Conservation (phyloP, 306 rosid species). For the Quercus parvula region DNA sequence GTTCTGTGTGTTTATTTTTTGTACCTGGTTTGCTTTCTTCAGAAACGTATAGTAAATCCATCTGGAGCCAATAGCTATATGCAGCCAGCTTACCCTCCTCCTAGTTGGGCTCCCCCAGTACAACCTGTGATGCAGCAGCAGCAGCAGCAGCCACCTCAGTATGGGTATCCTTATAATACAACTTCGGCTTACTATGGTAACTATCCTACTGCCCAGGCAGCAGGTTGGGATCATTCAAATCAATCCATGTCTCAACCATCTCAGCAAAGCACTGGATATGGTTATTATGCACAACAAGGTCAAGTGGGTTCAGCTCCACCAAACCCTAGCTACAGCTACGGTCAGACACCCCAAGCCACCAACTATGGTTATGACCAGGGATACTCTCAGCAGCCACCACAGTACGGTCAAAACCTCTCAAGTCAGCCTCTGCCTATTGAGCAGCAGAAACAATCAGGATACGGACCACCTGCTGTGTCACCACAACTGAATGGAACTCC, state of each 20-base stretch:
- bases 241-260: slow-evolving; percentile 37
- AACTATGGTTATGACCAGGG: slow-evolving; percentile 37
- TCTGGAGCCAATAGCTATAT: slow-evolving; percentile 35
- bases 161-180: slow-evolving; percentile 34
- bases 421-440: slow-evolving; percentile 28
- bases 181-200: slow-evolving; percentile 36
- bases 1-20: not conserved
- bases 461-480: slow-evolving; percentile 29
- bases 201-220: slow-evolving; percentile 37
- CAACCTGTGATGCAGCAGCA: slow-evolving; percentile 36
- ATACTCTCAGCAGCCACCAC: slow-evolving; percentile 38
- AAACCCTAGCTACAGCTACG: slow-evolving; percentile 29
- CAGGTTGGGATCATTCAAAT: slow-evolving; percentile 45
- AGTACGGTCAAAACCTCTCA: slow-evolving; percentile 28
- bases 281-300: slow-evolving; percentile 39
- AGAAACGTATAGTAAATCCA: slow-evolving; percentile 42
- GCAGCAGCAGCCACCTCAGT: slow-evolving; percentile 33
- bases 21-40: slow-evolving; percentile 14
- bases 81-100: slow-evolving; percentile 32
- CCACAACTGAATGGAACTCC: slow-evolving; percentile 22
- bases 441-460: slow-evolving; percentile 28
- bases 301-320: slow-evolving; percentile 33
- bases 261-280: slow-evolving; percentile 39
- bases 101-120: slow-evolving; percentile 36
- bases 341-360: slow-evolving; percentile 17